phyloP scores from a whole-genome alignment of 176 grass and related monocot species.

The Oryza nivara region DNA sequence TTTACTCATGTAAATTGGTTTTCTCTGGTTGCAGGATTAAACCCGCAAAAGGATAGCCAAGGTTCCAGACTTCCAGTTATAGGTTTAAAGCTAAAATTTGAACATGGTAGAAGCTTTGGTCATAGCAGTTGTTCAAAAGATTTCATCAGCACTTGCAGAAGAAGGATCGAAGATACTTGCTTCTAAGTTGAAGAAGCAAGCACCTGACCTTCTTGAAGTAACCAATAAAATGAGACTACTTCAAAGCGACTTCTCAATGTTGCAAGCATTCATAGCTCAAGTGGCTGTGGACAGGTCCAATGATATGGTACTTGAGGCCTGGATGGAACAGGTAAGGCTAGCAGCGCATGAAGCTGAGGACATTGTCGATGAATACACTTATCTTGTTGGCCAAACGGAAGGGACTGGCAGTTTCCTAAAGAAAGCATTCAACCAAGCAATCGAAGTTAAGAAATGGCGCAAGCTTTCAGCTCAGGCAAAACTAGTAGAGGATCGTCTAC shows the following conservation, averaged over 20 bases:
- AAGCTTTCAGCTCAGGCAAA: slow-evolving; percentile 39
- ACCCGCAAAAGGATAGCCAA: background rate
- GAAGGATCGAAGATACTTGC: slow-evolving; percentile 15
- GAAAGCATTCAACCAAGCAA: slow-evolving; percentile 31
- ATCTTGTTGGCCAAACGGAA: slow-evolving; percentile 47
- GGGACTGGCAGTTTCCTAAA: background rate
- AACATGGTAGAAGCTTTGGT: slow-evolving; percentile 44
- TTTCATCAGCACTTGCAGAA: slow-evolving; percentile 16
- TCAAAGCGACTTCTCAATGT: slow-evolving; percentile 38
- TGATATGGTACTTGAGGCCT: slow-evolving; percentile 34
- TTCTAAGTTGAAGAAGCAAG: slow-evolving; percentile 30
- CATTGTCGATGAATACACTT: slow-evolving; percentile 41
- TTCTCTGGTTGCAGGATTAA: slow-evolving; percentile 15
- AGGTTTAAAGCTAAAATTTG: background rate
- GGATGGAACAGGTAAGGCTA: slow-evolving; percentile 36
- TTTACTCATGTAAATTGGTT: background rate
- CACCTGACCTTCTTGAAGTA: slow-evolving; percentile 35
- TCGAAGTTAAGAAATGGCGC: slow-evolving; percentile 16
- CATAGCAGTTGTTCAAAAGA: slow-evolving; percentile 41
- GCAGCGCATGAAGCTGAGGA: slow-evolving; percentile 34
- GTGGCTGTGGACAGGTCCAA: slow-evolving; percentile 7
- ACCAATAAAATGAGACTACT: slow-evolving; percentile 32
- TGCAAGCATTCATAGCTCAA: slow-evolving; percentile 44
- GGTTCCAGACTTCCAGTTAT: background rate
- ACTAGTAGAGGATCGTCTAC: slow-evolving; percentile 37